Evolutionary conservation across 345 rosid genomes (phyloP), one percentile per base, ranked within the genome.

Genomic region (Camelina neglecta): DNA sequence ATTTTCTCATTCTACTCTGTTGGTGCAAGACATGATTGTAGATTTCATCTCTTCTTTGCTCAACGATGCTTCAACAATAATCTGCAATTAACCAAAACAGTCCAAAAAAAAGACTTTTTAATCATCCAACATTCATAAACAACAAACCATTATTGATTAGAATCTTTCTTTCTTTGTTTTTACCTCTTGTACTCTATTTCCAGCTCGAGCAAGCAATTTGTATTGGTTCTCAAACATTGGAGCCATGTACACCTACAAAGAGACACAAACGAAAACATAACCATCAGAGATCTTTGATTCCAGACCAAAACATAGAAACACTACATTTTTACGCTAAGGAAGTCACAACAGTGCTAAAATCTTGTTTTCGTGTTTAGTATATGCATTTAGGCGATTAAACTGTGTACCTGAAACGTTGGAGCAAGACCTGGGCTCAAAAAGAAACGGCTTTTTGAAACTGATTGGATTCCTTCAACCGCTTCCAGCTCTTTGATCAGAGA

Each of bases 141-240:
- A 55, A 33, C 7, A 24, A 11, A 13, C 13, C 18, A 57, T 69
- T 29, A 29, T 23, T 18, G 53, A 8, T 44, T 6, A 70, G 2
- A 61, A 61, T 47, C 54, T 12, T 65, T 74, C 59, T 65, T 50
- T 60, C 12, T 39, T 39, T 35, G 5, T 76, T 21, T 74, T 74
- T 90, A 92, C 99, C 97, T 95, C 99, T 64, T 90, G 97, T 58
- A 90, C 96, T 89, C 85, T 92, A 86, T 92, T 95, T 74, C 87
- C 93, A 48, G 97, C 79, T 79, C 97, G 89, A 77, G 97, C 99
- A 56, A 95, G 96, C 77, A 95, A 76, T 80, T 92, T 95, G 75
- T 92, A 92, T 53, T 92, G 87, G 60, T 90, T 88, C 69, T 89
- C 94, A 74, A 88, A 89, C 88, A 87, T 89, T 73, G 96, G 85